Base-by-base conservation (phyloP, 1,139 yeast species). In the Debaryomyces singareniensis region DNA sequence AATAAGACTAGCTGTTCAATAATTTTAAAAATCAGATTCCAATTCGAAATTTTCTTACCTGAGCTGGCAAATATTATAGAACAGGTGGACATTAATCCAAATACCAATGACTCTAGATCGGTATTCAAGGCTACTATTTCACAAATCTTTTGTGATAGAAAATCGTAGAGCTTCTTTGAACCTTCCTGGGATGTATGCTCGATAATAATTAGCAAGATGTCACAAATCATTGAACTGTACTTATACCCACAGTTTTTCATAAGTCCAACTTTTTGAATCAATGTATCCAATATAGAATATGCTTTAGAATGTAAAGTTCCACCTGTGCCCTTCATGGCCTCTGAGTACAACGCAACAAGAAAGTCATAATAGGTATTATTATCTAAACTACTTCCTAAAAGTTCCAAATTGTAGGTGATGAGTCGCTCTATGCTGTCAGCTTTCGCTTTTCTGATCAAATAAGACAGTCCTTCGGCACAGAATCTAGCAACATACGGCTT, bases 401-500 rank as follows among this genome's bases (percentile, higher is more conserved):
- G 72, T n/a, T 54, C 45, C 31, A 85, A 63, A 4, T 81, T 63
- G 40, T 64, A 72, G 1, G 58, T 47, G 5, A 83, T 57, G 25
- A 82, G 70, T 0, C 47, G 40, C 2, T 51, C 47, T 28, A 87
- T 56, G 4, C 72, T 61, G 2, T 66, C 68, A 0, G 66, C 51
- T 13, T 66, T 66, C 44, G 83, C 70, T 51, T 85, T 86, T 49
- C 94, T 73, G 9, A 91, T 63, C 36, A 91, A 62, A 44, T 83
- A 91, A 0, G 96, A 84, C 29, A 91, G 55, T 0, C 96, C 91
- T 52, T 91, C 97, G 0, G 96, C 89, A 20, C 95, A 78, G 47
- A 89, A 91, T 37, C 95, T 66, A 1, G 86, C 68, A 25, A 89
- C 70, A 43, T 82, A 83, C 13, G 72, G 71, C 35, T 75, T 71